These are phyloP conservation scores for Cercospora sp. DNA, from an alignment of 2,329 filamentous ascomycete genomes.

Conservation along the genomic window DNA sequence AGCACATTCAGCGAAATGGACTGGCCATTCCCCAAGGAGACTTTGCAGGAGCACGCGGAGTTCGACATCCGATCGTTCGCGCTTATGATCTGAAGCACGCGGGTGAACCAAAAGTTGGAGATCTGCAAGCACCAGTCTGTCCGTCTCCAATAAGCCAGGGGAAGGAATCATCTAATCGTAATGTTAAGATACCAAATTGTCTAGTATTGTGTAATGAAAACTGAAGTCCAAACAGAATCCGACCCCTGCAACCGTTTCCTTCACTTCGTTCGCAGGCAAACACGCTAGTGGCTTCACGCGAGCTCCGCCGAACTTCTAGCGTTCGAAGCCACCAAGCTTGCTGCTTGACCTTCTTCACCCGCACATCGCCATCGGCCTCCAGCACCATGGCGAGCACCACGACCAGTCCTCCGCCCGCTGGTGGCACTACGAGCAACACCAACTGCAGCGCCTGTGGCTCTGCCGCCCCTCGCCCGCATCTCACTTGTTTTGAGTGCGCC, in stretches of 20 bases:
- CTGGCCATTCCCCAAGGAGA: conserved; percentile 16
- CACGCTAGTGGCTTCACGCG: background rate
- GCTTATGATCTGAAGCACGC: conserved; percentile 12
- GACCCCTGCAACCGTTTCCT: background rate
- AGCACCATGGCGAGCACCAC: background rate
- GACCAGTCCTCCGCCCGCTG: background rate
- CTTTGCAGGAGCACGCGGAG: conserved; percentile 11
- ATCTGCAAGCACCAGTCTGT: background rate
- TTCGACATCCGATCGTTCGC: conserved; percentile 17
- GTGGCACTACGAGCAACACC: background rate
- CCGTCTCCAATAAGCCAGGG: background rate
- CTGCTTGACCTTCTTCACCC: background rate
- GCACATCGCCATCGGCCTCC: background rate
- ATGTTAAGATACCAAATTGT: background rate
- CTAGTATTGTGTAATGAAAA: background rate
- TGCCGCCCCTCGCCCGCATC: background rate
- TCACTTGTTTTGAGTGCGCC: background rate
- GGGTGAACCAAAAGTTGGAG: background rate
- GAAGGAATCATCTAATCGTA: background rate
- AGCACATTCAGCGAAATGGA: conserved; percentile 10
- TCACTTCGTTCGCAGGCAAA: background rate
- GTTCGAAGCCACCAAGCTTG: background rate
- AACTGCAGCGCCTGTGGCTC: background rate
- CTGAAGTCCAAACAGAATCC: background rate
- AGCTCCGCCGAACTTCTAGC: background rate